phyloP scores from a whole-genome alignment of 2,329 filamentous ascomycete genomes.

The Aureobasidium sp. region DNA sequence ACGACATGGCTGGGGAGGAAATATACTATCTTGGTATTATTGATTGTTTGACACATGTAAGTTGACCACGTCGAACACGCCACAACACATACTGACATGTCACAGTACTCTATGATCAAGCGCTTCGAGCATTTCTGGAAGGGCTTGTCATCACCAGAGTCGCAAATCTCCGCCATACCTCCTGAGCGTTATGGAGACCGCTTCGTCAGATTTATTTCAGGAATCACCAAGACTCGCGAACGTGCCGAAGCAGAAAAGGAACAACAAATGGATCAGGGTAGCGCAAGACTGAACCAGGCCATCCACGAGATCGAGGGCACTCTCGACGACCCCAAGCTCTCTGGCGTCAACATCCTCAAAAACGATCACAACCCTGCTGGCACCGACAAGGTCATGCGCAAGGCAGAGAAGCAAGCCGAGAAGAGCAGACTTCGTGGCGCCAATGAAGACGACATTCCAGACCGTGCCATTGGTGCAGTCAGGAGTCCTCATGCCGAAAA shows the following conservation, averaged over 20 bases:
- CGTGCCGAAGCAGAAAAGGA: constrained; percentile 58
- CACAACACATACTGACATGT: background rate
- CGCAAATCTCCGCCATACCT: constrained; percentile 85
- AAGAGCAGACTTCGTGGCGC: constrained; percentile 47
- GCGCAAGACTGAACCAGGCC: background rate
- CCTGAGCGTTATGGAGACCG: constrained; percentile 88
- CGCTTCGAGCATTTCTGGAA: constrained; percentile 97
- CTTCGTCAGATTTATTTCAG: constrained; percentile 86
- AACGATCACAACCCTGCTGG: constrained; percentile 29
- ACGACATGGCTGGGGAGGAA: constrained; percentile 76
- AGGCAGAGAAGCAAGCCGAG: constrained; percentile 55
- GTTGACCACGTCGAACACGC: constrained; percentile 32
- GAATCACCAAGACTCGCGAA: constrained; percentile 84
- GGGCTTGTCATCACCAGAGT: constrained; percentile 73
- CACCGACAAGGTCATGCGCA: constrained; percentile 50
- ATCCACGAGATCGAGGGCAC: constrained; percentile 22
- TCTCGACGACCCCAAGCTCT: constrained; percentile 32
- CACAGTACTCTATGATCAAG: constrained; percentile 85
- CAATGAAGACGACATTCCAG: constrained; percentile 52
- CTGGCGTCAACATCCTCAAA: constrained; percentile 32
- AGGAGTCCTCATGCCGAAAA: constrained; percentile 53
- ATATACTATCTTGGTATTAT: constrained; percentile 98
- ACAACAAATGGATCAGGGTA: constrained; percentile 24
- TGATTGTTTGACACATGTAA: constrained; percentile 92
- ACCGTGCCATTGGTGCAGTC: constrained; percentile 53